Evolutionary conservation across 768 basidiomycete species (phyloP).

Genomic region (Leccinum longicurvipes): DNA sequence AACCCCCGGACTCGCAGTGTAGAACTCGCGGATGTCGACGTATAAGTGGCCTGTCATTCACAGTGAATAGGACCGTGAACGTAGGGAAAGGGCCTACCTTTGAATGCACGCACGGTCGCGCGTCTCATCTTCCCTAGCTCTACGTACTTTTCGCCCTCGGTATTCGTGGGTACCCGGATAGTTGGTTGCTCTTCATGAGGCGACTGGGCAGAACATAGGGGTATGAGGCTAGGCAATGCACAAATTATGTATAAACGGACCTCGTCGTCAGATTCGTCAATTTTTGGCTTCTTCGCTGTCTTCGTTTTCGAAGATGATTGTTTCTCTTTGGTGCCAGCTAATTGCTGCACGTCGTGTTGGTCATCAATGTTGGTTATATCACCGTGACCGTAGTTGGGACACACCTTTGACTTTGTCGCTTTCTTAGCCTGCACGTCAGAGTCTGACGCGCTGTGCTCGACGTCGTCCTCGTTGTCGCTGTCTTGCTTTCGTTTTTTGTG

Average conservation of each 20-base stretch:
- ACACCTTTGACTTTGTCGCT: slow-evolving; percentile 15
- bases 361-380: not conserved
- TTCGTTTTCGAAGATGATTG: slow-evolving; percentile 11
- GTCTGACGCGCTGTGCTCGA: slow-evolving; percentile 11
- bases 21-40: slow-evolving; percentile 77
- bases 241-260: slow-evolving; percentile 3
- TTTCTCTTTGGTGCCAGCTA: slow-evolving; percentile 3
- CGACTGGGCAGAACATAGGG: slow-evolving; percentile 19
- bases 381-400: not conserved
- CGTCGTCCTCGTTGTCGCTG: slow-evolving; percentile 16
- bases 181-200: slow-evolving; percentile 4
- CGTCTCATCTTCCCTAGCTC: slow-evolving; percentile 73
- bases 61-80: slow-evolving; percentile 28
- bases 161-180: slow-evolving; percentile 14
- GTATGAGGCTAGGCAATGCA: not conserved
- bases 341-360: not conserved
- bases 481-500: slow-evolving; percentile 19
- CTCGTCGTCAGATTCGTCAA: slow-evolving; percentile 2
- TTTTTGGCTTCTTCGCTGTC: slow-evolving; percentile 39
- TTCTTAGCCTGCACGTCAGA: slow-evolving; percentile 12
- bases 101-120: slow-evolving; percentile 51
- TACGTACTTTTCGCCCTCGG: slow-evolving; percentile 45
- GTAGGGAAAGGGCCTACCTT: slow-evolving; percentile 31
- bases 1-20: slow-evolving; percentile 48
- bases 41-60: slow-evolving; percentile 41